Evolutionary conservation across 768 basidiomycete species (phyloP).

Genomic region (Melanogaster broomeanus): DNA sequence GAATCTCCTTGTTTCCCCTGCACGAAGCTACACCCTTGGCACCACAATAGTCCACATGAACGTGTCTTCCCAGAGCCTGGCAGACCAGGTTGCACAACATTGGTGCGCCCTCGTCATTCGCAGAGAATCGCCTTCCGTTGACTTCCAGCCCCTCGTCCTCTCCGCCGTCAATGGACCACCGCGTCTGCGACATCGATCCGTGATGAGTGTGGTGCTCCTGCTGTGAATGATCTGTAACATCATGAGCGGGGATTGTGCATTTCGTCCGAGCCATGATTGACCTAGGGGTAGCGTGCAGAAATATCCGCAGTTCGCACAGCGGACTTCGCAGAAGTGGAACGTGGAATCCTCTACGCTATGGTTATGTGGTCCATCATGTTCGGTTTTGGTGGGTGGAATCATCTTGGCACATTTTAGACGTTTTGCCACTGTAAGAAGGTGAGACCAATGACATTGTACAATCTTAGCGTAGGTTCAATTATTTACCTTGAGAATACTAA

Average conservation of each 20-base stretch:
- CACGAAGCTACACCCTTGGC: constrained; percentile 35
- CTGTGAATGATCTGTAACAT: constrained; percentile 46
- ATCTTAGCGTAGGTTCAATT: too few species aligned
- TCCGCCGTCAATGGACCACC: constrained; percentile 51
- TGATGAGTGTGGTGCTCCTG: constrained; percentile 57
- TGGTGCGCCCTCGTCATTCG: constrained; percentile 52
- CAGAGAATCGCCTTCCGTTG: constrained; percentile 48
- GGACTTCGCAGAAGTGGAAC: constrained; percentile 51
- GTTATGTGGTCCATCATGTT: constrained; percentile 43
- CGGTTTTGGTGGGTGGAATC: constrained; percentile 40
- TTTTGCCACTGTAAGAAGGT: constrained; percentile 37
- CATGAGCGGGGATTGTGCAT: neutral
- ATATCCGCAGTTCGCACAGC: constrained; percentile 53
- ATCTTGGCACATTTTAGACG: constrained; percentile 46
- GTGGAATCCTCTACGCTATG: constrained; percentile 41
- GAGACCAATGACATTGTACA: too few species aligned
- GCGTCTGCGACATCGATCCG: constrained; percentile 54
- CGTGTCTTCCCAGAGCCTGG: constrained; percentile 49
- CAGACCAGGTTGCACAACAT: constrained; percentile 58
- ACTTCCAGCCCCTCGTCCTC: constrained; percentile 48
- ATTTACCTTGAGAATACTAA: too few species aligned
- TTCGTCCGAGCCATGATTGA: constrained; percentile 17
- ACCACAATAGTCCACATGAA: constrained; percentile 52
- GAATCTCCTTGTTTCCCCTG: constrained; percentile 34
- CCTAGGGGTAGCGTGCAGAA: constrained; percentile 53